A percentile compares a stretch with the other conserved stretches of the same genome.
Evolutionary conservation across 202 grass and related monocot species (phyloP).

Genomic region (Zoysia matrella): DNA sequence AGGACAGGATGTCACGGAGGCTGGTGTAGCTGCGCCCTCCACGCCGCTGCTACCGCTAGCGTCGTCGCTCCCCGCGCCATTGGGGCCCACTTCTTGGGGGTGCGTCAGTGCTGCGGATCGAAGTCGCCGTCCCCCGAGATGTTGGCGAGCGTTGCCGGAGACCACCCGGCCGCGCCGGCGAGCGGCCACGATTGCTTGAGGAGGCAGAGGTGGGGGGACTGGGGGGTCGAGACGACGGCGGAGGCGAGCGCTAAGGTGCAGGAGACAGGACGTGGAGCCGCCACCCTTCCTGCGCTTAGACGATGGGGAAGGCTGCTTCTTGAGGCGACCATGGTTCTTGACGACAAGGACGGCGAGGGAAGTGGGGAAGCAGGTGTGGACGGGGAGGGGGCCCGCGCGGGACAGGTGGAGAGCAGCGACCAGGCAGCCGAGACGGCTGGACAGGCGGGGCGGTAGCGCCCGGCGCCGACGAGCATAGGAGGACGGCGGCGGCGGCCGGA

Average conservation of each 20-base stretch:
- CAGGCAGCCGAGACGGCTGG: conserved; percentile 29
- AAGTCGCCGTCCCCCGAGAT: conserved; percentile 55
- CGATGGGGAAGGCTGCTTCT: conserved; percentile 56
- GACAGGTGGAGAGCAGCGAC: conserved; percentile 66
- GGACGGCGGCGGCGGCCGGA: too few relatives aligned
- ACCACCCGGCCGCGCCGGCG: neutral
- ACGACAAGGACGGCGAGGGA: conserved; percentile 85
- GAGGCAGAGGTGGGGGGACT: too few relatives aligned
- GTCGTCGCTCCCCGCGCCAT: conserved; percentile 12
- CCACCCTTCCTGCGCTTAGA: conserved; percentile 41
- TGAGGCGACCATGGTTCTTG: conserved; percentile 85
- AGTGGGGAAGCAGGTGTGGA: conserved; percentile 93
- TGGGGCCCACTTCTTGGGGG: conserved; percentile 38
- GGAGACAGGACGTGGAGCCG: neutral
- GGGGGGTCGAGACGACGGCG: neutral
- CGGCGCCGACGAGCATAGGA: too few relatives aligned
- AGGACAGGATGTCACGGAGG: conserved; percentile 79
- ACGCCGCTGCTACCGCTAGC: neutral
- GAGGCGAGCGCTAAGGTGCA: neutral
- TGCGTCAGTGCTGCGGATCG: conserved; percentile 78
- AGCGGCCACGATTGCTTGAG: too few relatives aligned
- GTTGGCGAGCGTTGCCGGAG: conserved; percentile 37
- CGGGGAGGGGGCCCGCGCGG: conserved; percentile 62
- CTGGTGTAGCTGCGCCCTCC: conserved; percentile 64
- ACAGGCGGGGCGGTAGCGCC: too few relatives aligned